A percentile compares a stretch with the other conserved stretches of the same genome.
Conservation (phyloP, 2,329 filamentous ascomycete species). For the Claviceps sp. region DNA sequence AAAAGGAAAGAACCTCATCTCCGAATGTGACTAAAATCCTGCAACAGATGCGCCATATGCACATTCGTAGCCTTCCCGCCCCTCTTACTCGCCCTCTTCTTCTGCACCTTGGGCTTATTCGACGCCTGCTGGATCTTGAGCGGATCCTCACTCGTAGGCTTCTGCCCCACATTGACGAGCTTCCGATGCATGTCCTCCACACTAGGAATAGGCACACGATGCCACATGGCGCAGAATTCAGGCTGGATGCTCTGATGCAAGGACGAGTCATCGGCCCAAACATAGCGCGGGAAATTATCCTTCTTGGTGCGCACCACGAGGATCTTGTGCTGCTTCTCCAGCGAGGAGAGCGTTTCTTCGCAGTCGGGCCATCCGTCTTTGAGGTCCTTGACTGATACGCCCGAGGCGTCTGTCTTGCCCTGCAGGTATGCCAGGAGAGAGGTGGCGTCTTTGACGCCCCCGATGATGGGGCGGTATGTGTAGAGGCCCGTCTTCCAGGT, state of each 20-base stretch:
- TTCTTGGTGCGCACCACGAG: constrained; percentile 86
- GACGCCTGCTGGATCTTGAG: constrained; percentile 28
- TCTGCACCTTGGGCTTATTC: constrained; percentile 57
- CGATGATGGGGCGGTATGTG: constrained; percentile 68
- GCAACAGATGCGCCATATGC: constrained; percentile 72
- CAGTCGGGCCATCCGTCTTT: constrained; percentile 93
- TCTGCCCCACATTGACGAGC: constrained; percentile 64
- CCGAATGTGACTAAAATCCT: constrained; percentile 49
- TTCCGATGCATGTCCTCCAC: constrained; percentile 65
- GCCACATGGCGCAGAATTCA: constrained; percentile 77
- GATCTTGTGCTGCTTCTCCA: constrained; percentile 68
- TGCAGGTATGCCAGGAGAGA: constrained; percentile 74
- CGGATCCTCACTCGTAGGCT: constrained; percentile 72
- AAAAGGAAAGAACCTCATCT: constrained; percentile 16
- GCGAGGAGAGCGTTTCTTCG: constrained; percentile 59
- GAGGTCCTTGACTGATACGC: constrained; percentile 74
- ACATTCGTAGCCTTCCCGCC: constrained; percentile 75
- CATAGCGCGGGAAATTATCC: constrained; percentile 70
- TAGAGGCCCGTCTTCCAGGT: constrained; percentile 61
- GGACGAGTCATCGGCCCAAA: constrained; percentile 79
- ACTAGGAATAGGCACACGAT: constrained; percentile 62
- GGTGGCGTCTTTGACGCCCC: constrained; percentile 61
- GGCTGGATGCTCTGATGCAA: constrained; percentile 63
- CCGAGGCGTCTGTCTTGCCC: constrained; percentile 64
- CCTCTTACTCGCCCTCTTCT: constrained; percentile 52